A percentile compares a stretch with the other conserved stretches of the same genome.
Conservation (phyloP, 345 rosid genomes). For the Linum lewisii region DNA sequence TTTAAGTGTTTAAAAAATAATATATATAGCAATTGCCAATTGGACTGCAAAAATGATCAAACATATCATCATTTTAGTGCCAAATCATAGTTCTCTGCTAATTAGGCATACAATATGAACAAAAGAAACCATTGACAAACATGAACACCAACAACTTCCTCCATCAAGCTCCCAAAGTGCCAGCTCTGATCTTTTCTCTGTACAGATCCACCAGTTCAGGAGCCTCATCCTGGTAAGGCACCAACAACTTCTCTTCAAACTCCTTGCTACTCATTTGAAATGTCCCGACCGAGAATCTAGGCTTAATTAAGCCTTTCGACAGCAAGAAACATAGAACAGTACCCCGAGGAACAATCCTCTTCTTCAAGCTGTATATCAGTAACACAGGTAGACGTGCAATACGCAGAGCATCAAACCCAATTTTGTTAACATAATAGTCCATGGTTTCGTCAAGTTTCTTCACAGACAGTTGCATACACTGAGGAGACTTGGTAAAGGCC, state of each 20-base stretch:
- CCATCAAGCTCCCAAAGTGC: neutral
- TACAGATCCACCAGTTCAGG: conserved; percentile 29
- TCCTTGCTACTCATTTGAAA: conserved; percentile 26
- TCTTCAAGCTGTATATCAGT: conserved; percentile 12
- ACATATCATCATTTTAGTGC: too few species aligned
- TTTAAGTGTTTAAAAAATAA: too few species aligned
- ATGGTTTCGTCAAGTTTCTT: conserved; percentile 12
- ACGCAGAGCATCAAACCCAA: conserved; percentile 6
- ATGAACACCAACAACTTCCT: neutral
- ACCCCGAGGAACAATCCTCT: conserved; percentile 28
- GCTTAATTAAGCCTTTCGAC: conserved; percentile 31
- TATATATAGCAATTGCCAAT: too few species aligned
- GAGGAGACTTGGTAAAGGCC: conserved; percentile 9
- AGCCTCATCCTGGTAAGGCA: conserved; percentile 26
- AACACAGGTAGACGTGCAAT: neutral
- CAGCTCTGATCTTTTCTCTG: neutral
- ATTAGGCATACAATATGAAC: too few species aligned
- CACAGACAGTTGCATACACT: conserved; percentile 9
- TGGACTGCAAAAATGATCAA: too few species aligned
- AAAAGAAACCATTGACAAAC: too few species aligned
- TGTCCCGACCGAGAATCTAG: conserved; percentile 28
- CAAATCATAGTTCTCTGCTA: too few species aligned
- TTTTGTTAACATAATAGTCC: conserved; percentile 19
- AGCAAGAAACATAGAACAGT: conserved; percentile 26
- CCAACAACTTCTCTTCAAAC: conserved; percentile 36